Base-by-base conservation (phyloP, 2,329 filamentous ascomycete species). In the Endoconidiophora laricicola region DNA sequence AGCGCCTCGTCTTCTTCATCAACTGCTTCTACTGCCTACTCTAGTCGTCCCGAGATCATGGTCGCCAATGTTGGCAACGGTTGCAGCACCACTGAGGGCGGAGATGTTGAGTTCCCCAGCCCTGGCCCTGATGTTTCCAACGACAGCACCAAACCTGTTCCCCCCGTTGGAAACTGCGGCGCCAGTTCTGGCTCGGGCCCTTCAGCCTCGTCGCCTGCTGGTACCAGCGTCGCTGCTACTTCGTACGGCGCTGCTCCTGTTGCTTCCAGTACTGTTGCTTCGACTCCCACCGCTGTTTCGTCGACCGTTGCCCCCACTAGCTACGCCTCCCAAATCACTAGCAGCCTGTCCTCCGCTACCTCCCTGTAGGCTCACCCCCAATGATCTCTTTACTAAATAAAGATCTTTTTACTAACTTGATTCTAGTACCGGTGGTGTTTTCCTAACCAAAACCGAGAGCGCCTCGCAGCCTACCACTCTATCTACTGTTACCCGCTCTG, bases 21-120 rank as follows among this genome's bases (percentile, higher is more conserved):
- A 12, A 54, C 56, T 24, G 38, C 55, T 3, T 49, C 26, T 4
- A 47, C 68, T 44, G 38, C 50, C 36, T 77, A 84, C 61, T 65
- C 67, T 52, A 61, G 62, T 41, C 76, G 82, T 1, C 83, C 84
- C 1, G 63, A 70, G 44, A 74, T 87, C 63, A 87, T 86, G 60
- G 71, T 81, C 48, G 82, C 80, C 64, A 87, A 87, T 61, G 64
- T 85, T 46, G 65, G 63, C 44, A 73, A 75, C 48, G 68, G 65
- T 45, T 86, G 81, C 65, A 67, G 61, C 40, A 82, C 78, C 36
- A 61, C 63, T 5, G 76, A 79, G 58, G 66, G 69, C 37, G 60
- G 68, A 43, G 76, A 83, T 53, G 69, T 83, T 36, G 59, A 69
- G 56, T 86, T 81, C 66, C 82, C 83, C 38, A 62, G 77, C 48